Evolutionary conservation across 805 yeast species (phyloP).

Genomic region (Kluyveromyces aestuarii): DNA sequence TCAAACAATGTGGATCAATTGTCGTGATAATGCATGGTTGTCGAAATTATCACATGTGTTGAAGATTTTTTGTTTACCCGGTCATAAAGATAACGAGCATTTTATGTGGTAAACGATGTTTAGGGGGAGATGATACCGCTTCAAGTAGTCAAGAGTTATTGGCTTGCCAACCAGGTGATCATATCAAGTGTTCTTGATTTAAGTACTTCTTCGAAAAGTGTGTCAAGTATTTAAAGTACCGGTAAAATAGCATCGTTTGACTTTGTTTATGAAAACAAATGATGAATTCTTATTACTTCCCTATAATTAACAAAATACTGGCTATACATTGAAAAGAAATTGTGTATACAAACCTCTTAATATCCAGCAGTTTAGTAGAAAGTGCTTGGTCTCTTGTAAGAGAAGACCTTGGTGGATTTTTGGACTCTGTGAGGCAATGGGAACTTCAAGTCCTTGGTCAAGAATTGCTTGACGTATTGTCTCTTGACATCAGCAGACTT

Average conservation of each 20-base stretch:
- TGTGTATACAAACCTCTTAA: slow-evolving; percentile 1
- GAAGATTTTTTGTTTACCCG: not conserved
- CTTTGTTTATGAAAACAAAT: not conserved
- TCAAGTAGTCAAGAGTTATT: no score
- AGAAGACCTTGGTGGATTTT: slow-evolving; percentile 80
- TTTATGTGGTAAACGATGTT: no score
- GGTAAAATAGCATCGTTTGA: no score
- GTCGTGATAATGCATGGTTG: not conserved
- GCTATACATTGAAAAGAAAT: slow-evolving; percentile 4
- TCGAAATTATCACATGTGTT: not conserved
- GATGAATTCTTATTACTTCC: slow-evolving; percentile 3
- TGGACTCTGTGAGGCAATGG: slow-evolving; percentile 99
- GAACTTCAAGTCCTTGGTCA: slow-evolving; percentile 93
- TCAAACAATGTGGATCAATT: not conserved
- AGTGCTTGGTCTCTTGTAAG: slow-evolving; percentile 93
- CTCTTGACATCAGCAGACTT: slow-evolving; percentile 98
- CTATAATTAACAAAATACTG: slow-evolving; percentile 3
- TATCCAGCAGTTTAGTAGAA: slow-evolving; percentile 60
- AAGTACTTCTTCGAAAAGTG: no score
- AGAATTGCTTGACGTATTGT: slow-evolving; percentile 97
- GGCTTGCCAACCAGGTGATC: no score
- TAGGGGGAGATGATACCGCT: no score
- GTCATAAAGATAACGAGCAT: not conserved
- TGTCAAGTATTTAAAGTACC: no score
- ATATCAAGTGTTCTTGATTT: no score